Evolutionary conservation across 257 asterid species (phyloP), one percentile per base, ranked within the genome.

Genomic region (Mitragyna speciosa): DNA sequence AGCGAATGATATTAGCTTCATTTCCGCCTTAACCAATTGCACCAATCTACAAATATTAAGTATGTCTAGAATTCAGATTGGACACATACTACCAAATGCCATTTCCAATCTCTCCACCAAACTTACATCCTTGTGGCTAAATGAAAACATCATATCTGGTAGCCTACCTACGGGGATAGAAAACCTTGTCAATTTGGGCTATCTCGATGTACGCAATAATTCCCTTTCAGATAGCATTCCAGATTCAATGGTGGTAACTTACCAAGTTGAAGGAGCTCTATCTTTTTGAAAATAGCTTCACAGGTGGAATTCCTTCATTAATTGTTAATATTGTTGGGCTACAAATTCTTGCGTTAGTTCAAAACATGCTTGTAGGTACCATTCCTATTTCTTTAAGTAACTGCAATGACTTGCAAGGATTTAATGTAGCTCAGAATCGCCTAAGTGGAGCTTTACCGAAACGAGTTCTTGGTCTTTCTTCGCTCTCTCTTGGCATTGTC

Each of bases 11-110:
- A 70, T 80, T 56, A 79, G 74, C 59, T 87, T 87, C 77, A 39
- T 87, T 58, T 54, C 81, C 52, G 73, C 85, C 58, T 80, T 87
- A n/a, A 75, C 79, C 17, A 87, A 87, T 73, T 86, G 87, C 82
- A 70, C 85, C 1, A 73, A 79, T 43, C 77, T 87, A 12, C 48
- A 48, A 61, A 11, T 56, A 61, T 33, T 85, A 31, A 83, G 83
- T 48, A 59, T 85, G 22, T 67, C 61, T 1, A 11, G 52, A 24
- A 83, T 81, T 45, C 39, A 43, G n/a, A 70, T 87, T 22, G 72
- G 85, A 39, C 89, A 85, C 5, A 43, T 76, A 33, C 49, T 87
- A 4, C 86, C 91, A 0, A 54, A 14, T 5, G 59, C 91, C 58
- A 61, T 85, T 16, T 85, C 78, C 41, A 87, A 87, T 74, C 89